phyloP scores from a whole-genome alignment of 2,329 filamentous ascomycete species.

The Trichoderma semiorbis region DNA sequence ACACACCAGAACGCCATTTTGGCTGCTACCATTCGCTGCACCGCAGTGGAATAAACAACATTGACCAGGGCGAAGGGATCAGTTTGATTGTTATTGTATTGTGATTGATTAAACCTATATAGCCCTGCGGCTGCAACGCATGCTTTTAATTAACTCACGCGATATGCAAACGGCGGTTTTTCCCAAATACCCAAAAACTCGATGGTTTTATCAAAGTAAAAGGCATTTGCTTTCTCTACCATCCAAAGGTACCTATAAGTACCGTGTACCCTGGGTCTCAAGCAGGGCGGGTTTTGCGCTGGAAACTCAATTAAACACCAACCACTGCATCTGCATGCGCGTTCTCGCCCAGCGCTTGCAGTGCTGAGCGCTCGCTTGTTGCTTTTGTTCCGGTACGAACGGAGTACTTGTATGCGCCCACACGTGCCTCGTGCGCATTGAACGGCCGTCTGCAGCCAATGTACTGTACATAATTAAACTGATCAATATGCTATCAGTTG shows the following conservation, averaged over 20 bases:
- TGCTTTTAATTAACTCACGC: neutral
- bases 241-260: neutral
- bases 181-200: neutral
- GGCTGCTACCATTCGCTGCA: conserved; percentile 11
- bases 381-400: neutral
- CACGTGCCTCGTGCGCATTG: neutral
- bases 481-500: neutral
- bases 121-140: neutral
- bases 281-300: neutral
- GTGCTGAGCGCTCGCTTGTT: neutral
- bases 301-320: neutral
- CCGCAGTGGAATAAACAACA: neutral
- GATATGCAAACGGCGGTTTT: neutral
- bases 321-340: neutral
- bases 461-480: neutral
- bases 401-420: neutral
- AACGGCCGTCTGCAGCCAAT: neutral
- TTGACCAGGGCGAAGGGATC: neutral
- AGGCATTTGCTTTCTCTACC: neutral
- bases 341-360: neutral
- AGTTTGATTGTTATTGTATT: neutral
- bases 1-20: neutral
- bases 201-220: neutral
- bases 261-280: neutral
- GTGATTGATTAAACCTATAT: neutral